A percentile compares a stretch with the other conserved stretches of the same genome.
phyloP scores from a whole-genome alignment of 495 filamentous ascomycete genomes.

The Poronia punctata region DNA sequence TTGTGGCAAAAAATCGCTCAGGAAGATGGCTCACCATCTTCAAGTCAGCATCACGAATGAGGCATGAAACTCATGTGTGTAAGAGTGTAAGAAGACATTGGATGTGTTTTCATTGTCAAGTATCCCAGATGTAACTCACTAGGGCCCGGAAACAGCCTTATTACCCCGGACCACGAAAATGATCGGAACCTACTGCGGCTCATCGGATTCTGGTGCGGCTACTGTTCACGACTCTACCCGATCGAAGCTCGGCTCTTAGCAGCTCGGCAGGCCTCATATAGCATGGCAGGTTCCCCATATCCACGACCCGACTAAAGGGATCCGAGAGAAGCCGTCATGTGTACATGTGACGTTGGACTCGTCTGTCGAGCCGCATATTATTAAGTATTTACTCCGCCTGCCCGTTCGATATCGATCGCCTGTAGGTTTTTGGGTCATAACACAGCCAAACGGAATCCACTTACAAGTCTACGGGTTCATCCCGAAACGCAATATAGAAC shows the following conservation, averaged over 20 bases:
- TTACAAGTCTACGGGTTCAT: too few relatives aligned
- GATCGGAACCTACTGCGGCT: conserved; percentile 13
- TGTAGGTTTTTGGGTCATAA: too few relatives aligned
- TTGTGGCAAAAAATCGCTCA: conserved; percentile 12
- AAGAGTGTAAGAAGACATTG: not conserved
- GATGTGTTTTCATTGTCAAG: conserved; percentile 1
- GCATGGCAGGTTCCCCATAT: too few relatives aligned
- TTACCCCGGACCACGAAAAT: conserved; percentile 14
- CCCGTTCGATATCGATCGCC: too few relatives aligned
- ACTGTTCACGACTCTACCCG: conserved; percentile 11
- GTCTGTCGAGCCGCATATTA: too few relatives aligned
- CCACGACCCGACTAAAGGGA: too few relatives aligned
- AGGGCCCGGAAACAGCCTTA: conserved; percentile 5
- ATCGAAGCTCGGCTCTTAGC: conserved; percentile 14
- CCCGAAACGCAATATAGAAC: too few relatives aligned
- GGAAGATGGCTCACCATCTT: conserved; percentile 2
- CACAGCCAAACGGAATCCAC: too few relatives aligned
- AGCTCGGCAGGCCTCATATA: conserved; percentile 9
- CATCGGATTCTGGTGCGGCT: conserved; percentile 9
- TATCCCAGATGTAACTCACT: conserved; percentile 8
- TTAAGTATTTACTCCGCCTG: too few relatives aligned
- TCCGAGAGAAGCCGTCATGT: too few relatives aligned
- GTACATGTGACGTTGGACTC: too few relatives aligned
- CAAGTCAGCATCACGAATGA: not conserved
- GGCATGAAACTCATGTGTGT: too few relatives aligned